Evolutionary conservation across 1,284 basidiomycete genomes (phyloP).

Genomic region (Coniophora puteana): DNA sequence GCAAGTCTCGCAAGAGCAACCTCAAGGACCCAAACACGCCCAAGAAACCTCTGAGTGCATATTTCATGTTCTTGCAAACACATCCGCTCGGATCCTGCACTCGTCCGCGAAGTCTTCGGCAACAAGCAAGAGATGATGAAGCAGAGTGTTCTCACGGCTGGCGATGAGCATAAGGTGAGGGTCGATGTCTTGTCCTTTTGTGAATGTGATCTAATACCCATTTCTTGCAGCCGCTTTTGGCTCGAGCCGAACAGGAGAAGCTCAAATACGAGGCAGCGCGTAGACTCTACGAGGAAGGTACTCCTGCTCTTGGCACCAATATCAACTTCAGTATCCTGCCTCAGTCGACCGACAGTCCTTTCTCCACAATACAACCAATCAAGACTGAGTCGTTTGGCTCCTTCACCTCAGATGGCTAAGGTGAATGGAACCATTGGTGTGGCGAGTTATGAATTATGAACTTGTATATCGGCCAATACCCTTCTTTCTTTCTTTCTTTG

Average conservation of each 20-base stretch:
- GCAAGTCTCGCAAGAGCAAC: conserved; percentile 91
- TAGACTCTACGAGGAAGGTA: conserved; percentile 80
- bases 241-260: conserved; percentile 90
- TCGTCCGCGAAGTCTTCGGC: conserved; percentile 81
- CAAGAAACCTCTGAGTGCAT: conserved; percentile 92
- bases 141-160: conserved; percentile 91
- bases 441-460: no score
- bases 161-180: conserved; percentile 87
- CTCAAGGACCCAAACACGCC: conserved; percentile 97
- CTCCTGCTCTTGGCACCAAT: conserved; percentile 61
- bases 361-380: conserved; percentile 46
- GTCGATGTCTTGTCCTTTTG: conserved; percentile 12
- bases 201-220: conserved; percentile 10
- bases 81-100: conserved; percentile 70
- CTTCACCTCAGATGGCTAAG: no score
- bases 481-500: conserved; percentile 6
- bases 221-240: conserved; percentile 72
- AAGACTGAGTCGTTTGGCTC: conserved; percentile 53
- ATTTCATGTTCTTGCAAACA: conserved; percentile 94
- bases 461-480: no score
- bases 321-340: conserved; percentile 79
- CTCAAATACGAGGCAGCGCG: conserved; percentile 84
- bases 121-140: conserved; percentile 92
- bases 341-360: conserved; percentile 42
- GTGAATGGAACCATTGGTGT: no score